phyloP scores from a whole-genome alignment of 78 protist species.

The Thecamonas trahens region DNA sequence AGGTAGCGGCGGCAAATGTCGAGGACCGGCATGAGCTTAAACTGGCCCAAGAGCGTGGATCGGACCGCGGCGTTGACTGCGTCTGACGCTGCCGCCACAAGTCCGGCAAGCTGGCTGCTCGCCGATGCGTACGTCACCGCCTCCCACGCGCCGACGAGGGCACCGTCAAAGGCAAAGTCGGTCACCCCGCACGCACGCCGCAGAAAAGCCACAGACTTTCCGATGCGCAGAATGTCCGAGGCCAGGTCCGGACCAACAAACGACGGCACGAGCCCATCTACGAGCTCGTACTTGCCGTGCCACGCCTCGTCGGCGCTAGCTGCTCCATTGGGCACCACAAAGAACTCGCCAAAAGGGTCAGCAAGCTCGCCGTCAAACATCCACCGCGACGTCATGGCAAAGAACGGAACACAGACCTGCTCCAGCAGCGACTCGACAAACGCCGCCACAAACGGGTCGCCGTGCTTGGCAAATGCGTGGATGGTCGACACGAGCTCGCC shows the following conservation, averaged over 20 bases:
- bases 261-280: too few relatives aligned
- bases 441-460: neutral
- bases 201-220: slow-evolving; percentile 65
- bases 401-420: slow-evolving; percentile 27
- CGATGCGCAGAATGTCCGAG: slow-evolving; percentile 34
- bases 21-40: neutral
- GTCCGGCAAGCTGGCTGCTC: neutral
- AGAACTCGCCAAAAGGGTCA: slow-evolving; percentile 50
- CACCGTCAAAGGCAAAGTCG: neutral
- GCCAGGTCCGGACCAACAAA: too few relatives aligned
- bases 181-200: slow-evolving; percentile 42
- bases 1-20: slow-evolving; percentile 18
- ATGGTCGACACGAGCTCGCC: neutral
- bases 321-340: slow-evolving; percentile 18
- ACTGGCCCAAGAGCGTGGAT: neutral
- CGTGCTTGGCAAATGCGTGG: neutral
- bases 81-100: neutral
- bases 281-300: too few relatives aligned
- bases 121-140: neutral
- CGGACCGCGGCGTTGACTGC: neutral
- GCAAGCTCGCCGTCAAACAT: slow-evolving; percentile 38
- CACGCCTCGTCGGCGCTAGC: too few relatives aligned
- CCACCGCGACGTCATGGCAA: slow-evolving; percentile 38
- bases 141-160: neutral
- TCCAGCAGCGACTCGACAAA: neutral